Evolutionary conservation across 768 basidiomycete genomes (phyloP), one percentile per base, ranked within the genome.

Genomic region (Albatrellus ellisii): DNA sequence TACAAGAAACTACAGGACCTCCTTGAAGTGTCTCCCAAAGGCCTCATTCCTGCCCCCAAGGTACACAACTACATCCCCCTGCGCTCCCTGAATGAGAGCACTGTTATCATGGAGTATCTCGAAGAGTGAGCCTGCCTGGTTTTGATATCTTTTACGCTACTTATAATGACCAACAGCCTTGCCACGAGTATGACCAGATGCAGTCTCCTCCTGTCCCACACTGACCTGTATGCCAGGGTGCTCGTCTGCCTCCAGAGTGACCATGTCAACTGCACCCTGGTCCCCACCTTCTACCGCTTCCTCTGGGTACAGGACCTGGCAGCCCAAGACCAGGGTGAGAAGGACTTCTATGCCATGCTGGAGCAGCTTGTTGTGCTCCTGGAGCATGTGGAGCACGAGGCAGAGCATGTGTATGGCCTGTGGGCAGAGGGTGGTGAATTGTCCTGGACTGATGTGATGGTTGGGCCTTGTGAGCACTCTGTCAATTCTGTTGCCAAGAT

Each of bases 1-100:
- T 87, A 88, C 64, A 75, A 76, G 60, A 90, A 88, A 50, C 82
- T 85, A 0, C 58, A 73, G 37, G 83, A 84, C 25, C 70, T 90
- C 15, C 65, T 91, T n/a, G 74, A 82, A 27, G 65, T 86, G 14
- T 87, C 84, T 12, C 84, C 86, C 1, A 85, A 83, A 52, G 85
- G 87, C 0, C 68, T 90, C 3, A 83, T 91, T 1, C 85, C 86
- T 0, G 83, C 69, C 0, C 52, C 84, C 22, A 72, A 67, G 50
- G 57, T 86, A 41, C 60, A 75, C 49, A 59, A 59, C 3, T 73
- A 65, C 46, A 56, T 54, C 36, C 78, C 77, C 0, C 73, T 79
- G 0, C 62, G 73, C 26, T 71, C 75, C 0, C 59, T 88, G 10
- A 81, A 87, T 55, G 87, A 89, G 56, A 85, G 81, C 53, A 82